These are phyloP conservation scores for Alisma plantagoaquatica DNA, from an alignment of 106 monocot species.

Conservation along the genomic window DNA sequence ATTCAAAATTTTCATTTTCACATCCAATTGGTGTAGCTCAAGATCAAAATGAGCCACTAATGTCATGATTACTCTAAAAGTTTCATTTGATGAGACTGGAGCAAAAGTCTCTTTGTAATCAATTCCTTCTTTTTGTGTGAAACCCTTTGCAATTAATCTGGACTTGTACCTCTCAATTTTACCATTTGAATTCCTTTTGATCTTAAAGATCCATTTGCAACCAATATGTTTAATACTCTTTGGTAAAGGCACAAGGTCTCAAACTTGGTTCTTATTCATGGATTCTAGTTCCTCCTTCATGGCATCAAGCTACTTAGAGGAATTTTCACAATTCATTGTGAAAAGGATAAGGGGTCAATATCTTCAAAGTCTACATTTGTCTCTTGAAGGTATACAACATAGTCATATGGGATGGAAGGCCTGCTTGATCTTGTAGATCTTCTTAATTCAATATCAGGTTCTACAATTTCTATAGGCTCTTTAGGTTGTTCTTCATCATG, in stretches of 20 bases:
- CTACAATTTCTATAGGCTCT: too few species aligned
- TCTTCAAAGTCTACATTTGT: background rate
- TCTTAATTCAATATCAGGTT: background rate
- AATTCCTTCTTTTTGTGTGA: slow-evolving; percentile 1
- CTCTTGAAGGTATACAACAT: background rate
- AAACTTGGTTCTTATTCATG: background rate
- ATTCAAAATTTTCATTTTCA: background rate
- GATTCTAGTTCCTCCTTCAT: slow-evolving; percentile 1
- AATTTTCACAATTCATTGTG: background rate
- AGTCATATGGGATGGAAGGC: background rate
- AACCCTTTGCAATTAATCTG: background rate
- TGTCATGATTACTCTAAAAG: background rate
- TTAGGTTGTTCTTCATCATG: background rate
- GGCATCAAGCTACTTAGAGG: background rate
- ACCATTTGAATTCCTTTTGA: background rate
- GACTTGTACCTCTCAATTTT: background rate
- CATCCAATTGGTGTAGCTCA: slow-evolving; percentile 3
- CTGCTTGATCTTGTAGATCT: background rate
- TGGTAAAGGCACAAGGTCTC: background rate
- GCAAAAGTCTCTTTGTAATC: background rate
- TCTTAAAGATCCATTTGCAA: background rate
- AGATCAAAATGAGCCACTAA: background rate
- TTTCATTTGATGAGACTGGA: background rate
- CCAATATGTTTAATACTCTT: background rate
- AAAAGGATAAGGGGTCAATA: background rate